Evolutionary conservation across 768 basidiomycete genomes (phyloP), one percentile per base, ranked within the genome.

Genomic region (Suillus ampliporus): DNA sequence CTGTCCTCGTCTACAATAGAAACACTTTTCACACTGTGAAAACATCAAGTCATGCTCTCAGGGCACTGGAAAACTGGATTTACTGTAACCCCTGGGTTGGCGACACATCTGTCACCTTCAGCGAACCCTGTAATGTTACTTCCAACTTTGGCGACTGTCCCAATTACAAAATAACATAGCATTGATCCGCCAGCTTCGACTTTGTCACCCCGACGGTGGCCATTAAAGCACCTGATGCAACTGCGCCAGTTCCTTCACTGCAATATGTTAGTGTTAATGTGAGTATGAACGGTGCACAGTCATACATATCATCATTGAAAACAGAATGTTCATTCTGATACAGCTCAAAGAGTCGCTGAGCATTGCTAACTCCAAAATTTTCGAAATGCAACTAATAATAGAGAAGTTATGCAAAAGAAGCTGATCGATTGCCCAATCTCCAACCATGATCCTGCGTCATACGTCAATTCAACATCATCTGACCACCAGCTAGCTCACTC

Each of bases 371-470:
- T 5, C 92, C 92, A 64, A 94, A 94, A 68, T 95, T 92, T 71
- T 95, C 93, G 60, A 95, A 94, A 71, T 96, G 93, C 4, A 5
- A 92, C 80, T 44, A 92, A 80, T 60, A 95, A 78, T 41, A 94
- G 76, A 1, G 91, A 93, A 1, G 91, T 86, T 64, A 95, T 92
- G 67, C 89, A 89, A 76, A 94, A 95, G 77, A 94, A 94, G 56
- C 85, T 92, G 72, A 95, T 94, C 0, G 91, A 89, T 70, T 92
- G 90, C 7, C 94, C 93, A 58, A 94, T 95, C 70, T 95, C 91
- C 61, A 95, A 78, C 94, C 94, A 95, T 3, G 90, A 92, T 0
- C 94, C 90, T 84, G 68, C 40, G 34, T 19, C 23, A 62, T 3
- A 41, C 23, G 53, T 57, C 63, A 48, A 71, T 63, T 58, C 48